Evolutionary conservation across 2,329 filamentous ascomycete species (phyloP), one percentile per base, ranked within the genome.

Genomic region (Lachnum nothofagi): DNA sequence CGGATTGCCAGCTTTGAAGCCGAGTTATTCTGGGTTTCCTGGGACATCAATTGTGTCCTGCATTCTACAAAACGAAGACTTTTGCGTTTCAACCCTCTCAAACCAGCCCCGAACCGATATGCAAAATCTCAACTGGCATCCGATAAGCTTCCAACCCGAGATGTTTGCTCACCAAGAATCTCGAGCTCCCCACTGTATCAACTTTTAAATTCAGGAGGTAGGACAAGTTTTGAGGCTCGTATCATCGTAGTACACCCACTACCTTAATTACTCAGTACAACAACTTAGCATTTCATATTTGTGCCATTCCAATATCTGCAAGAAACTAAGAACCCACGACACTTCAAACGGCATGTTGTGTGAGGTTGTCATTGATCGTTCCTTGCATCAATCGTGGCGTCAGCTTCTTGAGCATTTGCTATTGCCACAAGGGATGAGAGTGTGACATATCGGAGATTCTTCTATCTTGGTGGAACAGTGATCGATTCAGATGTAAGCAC

Each of bases 371-470:
- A 43, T 23, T 44, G 37, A 23, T 3, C 44, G 52, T 57, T 54
- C 59, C 59, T 61, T 60, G 56, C 56, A 49, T 57, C n/a, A n/a
- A n/a, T n/a, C 45, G 48, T 53, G 51, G 55, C 46, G 33, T 40
- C 22, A 53, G 49, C 51, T 54, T 54, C 44, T 55, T 44, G 43
- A 53, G 51, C 45, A 27, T 49, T 35, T 34, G 12, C 17, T 22
- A 41, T 52, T 41, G 31, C 3, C 44, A 55, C 47, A 53, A 57
- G 54, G 52, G 52, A 48, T 53, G 42, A 46, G 41, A 43, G 50
- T 51, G 56, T 57, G 50, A 55, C 45, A 52, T 52, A 52, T 52
- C 47, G 33, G n/a, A 51, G 47, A 51, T 49, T 33, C 31, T 44
- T 35, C 17, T n/a, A 43, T 37, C 29, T 46, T 16, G 25, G 46